Evolutionary conservation across 1,284 basidiomycete genomes (phyloP), one percentile per base, ranked within the genome.

Genomic region (Tranzscheliella williamsii): DNA sequence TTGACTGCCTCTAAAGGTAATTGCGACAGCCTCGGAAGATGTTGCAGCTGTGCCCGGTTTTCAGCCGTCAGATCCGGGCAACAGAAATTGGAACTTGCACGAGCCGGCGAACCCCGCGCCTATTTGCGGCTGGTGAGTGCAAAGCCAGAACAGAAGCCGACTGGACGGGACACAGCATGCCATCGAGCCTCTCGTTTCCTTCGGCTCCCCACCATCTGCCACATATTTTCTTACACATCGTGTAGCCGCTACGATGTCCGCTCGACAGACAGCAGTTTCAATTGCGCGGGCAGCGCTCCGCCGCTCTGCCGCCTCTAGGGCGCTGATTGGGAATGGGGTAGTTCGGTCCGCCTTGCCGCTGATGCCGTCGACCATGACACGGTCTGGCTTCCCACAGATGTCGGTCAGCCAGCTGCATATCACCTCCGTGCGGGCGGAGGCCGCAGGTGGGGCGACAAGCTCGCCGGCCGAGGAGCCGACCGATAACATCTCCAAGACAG

Each of bases 401-500:
- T 18, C n/a, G n/a, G 23, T 18, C 22, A 21, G 36, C 29, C 4
- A 20, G 37, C 31, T 61, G 23, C 57, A 61, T 29, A 52, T 35
- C 34, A 23, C 51, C 5, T 32, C 37, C 2, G 36, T 39, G 18
- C 31, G 35, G n/a, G 20, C 42, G 17, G 55, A 55, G 9, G 41
- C 51, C 29, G 45, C 52, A 34, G 42, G 48, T 26, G 58, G 52
- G 32, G 58, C 46, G 9, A 47, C 47, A 48, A 44, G 47, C 37
- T 45, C 48, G 8, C 44, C 52, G 5, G 34, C 52, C 24, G 36
- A 47, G 16, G 50, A 50, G 16, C 42, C 42, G 31, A 42, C 36
- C 34, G 38, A 44, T 18, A 24, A 40, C 4, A 44, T 61, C 36
- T 61, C 56, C 41, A 61, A 60, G 52, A 98, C 94, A 0, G 85